Evolutionary conservation across 1,139 yeast species (phyloP).

Genomic region (Scheffersomyces insectosa): DNA sequence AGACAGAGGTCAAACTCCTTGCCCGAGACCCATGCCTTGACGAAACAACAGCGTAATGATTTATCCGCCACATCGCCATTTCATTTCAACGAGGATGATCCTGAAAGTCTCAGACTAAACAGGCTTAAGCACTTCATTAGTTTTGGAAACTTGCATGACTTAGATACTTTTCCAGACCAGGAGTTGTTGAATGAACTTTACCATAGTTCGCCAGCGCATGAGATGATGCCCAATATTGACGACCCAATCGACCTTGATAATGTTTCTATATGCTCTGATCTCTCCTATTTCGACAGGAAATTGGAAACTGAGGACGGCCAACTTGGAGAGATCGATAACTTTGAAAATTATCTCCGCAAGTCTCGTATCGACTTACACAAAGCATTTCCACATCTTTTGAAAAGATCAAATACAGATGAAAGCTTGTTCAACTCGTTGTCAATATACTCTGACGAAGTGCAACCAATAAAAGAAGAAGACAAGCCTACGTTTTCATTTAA

Average conservation of each 20-base stretch:
- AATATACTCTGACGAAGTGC: slow-evolving; percentile 1
- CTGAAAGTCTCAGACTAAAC: slow-evolving; percentile 20
- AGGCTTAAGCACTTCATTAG: slow-evolving; percentile 28
- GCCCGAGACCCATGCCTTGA: slow-evolving; percentile 17
- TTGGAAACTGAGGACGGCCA: slow-evolving; percentile 1
- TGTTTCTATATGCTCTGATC: slow-evolving; percentile 26
- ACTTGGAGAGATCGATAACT: slow-evolving; percentile 27
- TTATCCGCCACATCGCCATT: neutral
- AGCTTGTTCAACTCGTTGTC: slow-evolving; percentile 17
- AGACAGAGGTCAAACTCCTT: slow-evolving; percentile 23
- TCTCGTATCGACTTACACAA: slow-evolving; percentile 34
- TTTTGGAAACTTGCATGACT: slow-evolving; percentile 9
- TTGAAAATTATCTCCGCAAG: slow-evolving; percentile 34
- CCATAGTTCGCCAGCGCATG: slow-evolving; percentile 1
- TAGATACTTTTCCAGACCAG: neutral
- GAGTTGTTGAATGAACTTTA: neutral
- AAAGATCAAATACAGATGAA: slow-evolving; percentile 27
- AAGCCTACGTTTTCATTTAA: slow-evolving; percentile 12
- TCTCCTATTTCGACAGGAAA: slow-evolving; percentile 17
- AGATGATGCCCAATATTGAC: slow-evolving; percentile 6
- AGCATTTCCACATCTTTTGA: slow-evolving; percentile 34
- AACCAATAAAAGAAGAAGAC: slow-evolving; percentile 4
- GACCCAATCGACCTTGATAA: slow-evolving; percentile 20
- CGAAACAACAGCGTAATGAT: slow-evolving; percentile 3
- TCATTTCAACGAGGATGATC: slow-evolving; percentile 9